These are phyloP conservation scores for Isabelozyma pseudorhagii DNA, from an alignment of 805 yeast species.

Conservation along the genomic window DNA sequence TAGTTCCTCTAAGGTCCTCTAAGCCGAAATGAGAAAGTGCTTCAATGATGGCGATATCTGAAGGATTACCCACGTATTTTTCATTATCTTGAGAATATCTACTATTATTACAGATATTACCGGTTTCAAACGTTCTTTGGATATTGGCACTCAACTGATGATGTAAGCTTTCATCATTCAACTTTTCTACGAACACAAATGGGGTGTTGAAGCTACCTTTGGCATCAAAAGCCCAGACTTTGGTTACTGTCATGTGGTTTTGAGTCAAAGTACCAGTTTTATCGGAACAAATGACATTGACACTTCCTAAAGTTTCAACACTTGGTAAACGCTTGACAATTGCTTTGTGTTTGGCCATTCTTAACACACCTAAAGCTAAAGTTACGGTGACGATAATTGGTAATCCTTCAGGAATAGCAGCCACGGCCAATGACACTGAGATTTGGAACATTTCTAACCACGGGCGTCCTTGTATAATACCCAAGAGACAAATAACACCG, in stretches of 20 bases:
- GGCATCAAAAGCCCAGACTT: slow-evolving; percentile 73
- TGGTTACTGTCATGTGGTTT: slow-evolving; percentile 86
- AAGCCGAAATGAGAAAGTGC: slow-evolving; percentile 66
- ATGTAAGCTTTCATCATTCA: slow-evolving; percentile 37
- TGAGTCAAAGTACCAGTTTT: slow-evolving; percentile 72
- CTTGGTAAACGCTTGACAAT: slow-evolving; percentile 92
- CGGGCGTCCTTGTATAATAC: slow-evolving; percentile 85
- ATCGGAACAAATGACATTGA: slow-evolving; percentile 71
- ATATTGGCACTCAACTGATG: slow-evolving; percentile 54
- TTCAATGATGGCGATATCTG: slow-evolving; percentile 88
- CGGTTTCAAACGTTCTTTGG: slow-evolving; percentile 54
- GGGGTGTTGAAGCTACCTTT: slow-evolving; percentile 38
- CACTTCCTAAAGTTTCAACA: slow-evolving; percentile 93
- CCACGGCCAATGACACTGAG: slow-evolving; percentile 95
- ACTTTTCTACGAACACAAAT: slow-evolving; percentile 46
- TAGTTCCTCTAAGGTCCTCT: slow-evolving; percentile 63
- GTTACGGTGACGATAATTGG: slow-evolving; percentile 98
- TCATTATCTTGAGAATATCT: slow-evolving; percentile 65
- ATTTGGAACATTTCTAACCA: slow-evolving; percentile 99
- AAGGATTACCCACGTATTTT: slow-evolving; percentile 84
- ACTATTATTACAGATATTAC: slow-evolving; percentile 75
- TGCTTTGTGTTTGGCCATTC: slow-evolving; percentile 95
- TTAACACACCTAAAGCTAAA: slow-evolving; percentile 87
- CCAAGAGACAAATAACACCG: slow-evolving; percentile 88
- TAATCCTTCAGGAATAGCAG: slow-evolving; percentile 98